Evolutionary conservation across 495 filamentous ascomycete genomes (phyloP).

Genomic region (Penicillium atrosanguineum): DNA sequence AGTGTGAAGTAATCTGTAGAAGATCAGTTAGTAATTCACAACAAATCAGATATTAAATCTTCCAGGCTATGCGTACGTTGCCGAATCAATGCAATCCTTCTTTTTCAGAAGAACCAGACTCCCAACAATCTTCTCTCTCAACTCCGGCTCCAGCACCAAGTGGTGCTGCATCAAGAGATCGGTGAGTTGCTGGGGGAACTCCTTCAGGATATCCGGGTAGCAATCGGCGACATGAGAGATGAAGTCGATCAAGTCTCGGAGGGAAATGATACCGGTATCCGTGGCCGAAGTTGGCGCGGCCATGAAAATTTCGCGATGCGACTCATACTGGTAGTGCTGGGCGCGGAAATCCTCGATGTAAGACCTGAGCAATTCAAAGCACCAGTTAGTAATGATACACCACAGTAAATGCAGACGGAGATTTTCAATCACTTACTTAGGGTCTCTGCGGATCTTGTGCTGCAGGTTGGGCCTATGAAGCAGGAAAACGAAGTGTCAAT

Average conservation of each 20-base stretch:
- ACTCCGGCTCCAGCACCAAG: constrained; percentile 69
- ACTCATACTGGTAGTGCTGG: constrained; percentile 91
- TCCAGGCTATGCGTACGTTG: constrained; percentile 44
- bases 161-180: constrained; percentile 79
- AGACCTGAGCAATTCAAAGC: constrained; percentile 47
- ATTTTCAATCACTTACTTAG: constrained; percentile 51
- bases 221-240: constrained; percentile 90
- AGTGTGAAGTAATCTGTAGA: constrained; percentile 67
- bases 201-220: constrained; percentile 74
- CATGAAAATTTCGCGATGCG: constrained; percentile 85
- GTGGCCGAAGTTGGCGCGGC: constrained; percentile 73
- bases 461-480: constrained; percentile 70
- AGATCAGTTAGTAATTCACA: constrained; percentile 6
- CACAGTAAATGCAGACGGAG: neutral
- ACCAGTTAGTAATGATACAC: constrained; percentile 1
- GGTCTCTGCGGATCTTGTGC: constrained; percentile 84
- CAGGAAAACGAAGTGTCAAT: constrained; percentile 19
- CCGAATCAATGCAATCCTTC: constrained; percentile 87
- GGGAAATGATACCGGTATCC: constrained; percentile 70
- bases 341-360: constrained; percentile 83
- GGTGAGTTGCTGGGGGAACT: constrained; percentile 79
- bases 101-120: constrained; percentile 83
- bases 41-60: neutral
- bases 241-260: constrained; percentile 84
- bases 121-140: constrained; percentile 91